These are phyloP conservation scores for Penicillium desertorum DNA, from an alignment of 495 filamentous ascomycete genomes.

Conservation along the genomic window DNA sequence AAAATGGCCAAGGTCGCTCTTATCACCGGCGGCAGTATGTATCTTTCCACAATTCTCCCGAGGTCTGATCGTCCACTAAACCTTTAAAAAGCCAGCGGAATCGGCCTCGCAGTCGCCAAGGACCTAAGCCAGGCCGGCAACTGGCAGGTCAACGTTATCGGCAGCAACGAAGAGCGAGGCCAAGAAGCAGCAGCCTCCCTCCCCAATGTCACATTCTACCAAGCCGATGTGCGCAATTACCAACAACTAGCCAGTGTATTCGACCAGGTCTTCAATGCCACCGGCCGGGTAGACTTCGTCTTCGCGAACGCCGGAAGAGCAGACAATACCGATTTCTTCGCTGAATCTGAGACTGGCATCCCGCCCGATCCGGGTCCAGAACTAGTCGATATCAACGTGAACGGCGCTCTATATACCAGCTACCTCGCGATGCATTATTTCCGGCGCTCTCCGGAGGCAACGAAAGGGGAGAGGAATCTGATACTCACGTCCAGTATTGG, in stretches of 20 bases:
- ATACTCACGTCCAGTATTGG: slow-evolving; percentile 25
- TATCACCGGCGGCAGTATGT: slow-evolving; percentile 22
- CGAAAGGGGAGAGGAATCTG: slow-evolving; percentile 10
- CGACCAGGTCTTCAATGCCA: slow-evolving; percentile 10
- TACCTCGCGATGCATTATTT: slow-evolving; percentile 50
- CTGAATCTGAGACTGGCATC: neutral
- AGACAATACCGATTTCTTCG: slow-evolving; percentile 11
- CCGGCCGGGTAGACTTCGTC: slow-evolving; percentile 25
- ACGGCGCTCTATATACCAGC: slow-evolving; percentile 62
- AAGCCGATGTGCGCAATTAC: slow-evolving; percentile 22
- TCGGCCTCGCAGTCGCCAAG: slow-evolving; percentile 25
- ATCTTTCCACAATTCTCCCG: neutral
- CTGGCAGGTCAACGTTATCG: slow-evolving; percentile 27
- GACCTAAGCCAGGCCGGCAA: slow-evolving; percentile 6
- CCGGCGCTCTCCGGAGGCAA: slow-evolving; percentile 17
- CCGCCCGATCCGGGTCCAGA: slow-evolving; percentile 52
- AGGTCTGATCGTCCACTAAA: neutral
- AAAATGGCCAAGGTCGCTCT: slow-evolving; percentile 13
- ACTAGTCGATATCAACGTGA: slow-evolving; percentile 59
- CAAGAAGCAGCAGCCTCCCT: slow-evolving; percentile 8
- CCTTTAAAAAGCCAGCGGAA: slow-evolving; percentile 21
- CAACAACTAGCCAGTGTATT: slow-evolving; percentile 12
- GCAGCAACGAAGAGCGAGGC: slow-evolving; percentile 17
- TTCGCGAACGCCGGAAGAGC: slow-evolving; percentile 29
- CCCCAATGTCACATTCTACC: slow-evolving; percentile 12